phyloP scores from a whole-genome alignment of 2,329 filamentous ascomycete genomes.

The Biscogniauxia mediterranea region DNA sequence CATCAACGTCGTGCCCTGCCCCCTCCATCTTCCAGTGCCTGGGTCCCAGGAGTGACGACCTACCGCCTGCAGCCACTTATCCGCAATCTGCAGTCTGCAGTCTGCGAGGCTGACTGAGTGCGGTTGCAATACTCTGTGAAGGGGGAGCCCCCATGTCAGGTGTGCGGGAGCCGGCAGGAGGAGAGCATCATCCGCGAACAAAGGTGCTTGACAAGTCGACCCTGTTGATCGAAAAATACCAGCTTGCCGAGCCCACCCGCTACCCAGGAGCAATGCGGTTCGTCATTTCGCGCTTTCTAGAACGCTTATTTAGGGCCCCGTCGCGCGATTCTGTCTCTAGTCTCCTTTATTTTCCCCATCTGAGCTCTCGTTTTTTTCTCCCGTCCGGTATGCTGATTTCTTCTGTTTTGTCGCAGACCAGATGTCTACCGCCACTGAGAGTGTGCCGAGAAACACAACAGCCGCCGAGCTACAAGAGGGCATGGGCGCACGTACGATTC shows the following conservation, averaged over 20 bases:
- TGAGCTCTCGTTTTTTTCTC: constrained; percentile 11
- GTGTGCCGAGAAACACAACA: constrained; percentile 43
- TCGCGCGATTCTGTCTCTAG: constrained; percentile 9
- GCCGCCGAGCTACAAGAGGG: constrained; percentile 42
- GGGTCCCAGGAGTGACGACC: not conserved
- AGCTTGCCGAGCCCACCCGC: constrained; percentile 14
- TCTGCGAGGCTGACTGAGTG: constrained; percentile 23
- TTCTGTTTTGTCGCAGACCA: constrained; percentile 37
- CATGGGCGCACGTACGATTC: constrained; percentile 54
- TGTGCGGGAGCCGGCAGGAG: constrained; percentile 21
- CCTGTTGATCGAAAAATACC: constrained; percentile 8
- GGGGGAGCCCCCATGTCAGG: constrained; percentile 23
- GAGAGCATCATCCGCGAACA: constrained; percentile 17
- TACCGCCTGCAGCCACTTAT: not conserved
- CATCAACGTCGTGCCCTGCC: constrained; percentile 17
- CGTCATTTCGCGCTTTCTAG: constrained; percentile 21
- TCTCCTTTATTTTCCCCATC: constrained; percentile 24
- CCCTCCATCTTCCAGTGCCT: constrained; percentile 11
- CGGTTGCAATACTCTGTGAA: constrained; percentile 19
- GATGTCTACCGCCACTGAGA: constrained; percentile 55
- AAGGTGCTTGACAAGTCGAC: constrained; percentile 11
- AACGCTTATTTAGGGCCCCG: constrained; percentile 12
- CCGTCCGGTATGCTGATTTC: constrained; percentile 20
- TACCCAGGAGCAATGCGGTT: constrained; percentile 25
- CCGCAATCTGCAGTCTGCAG: constrained; percentile 2